Evolutionary conservation across 2,329 filamentous ascomycete species (phyloP).

Genomic region (Hypoxylon sp.): DNA sequence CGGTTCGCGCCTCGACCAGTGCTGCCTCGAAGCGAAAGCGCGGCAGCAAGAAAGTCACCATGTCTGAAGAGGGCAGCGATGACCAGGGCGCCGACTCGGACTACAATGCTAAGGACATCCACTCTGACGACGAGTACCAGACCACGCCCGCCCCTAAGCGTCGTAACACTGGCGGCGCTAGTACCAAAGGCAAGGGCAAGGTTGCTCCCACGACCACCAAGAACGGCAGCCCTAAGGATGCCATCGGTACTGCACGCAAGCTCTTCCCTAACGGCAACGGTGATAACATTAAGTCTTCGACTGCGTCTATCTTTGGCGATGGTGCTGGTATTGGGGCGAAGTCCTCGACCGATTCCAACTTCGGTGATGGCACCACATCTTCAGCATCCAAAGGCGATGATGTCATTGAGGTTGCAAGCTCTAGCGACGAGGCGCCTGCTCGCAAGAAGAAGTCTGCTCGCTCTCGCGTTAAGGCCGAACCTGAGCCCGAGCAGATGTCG

Average conservation of each 20-base stretch:
- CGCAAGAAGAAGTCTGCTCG: slow-evolving; percentile 50
- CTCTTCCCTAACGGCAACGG: slow-evolving; percentile 38
- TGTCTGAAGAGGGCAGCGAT: slow-evolving; percentile 44
- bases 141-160: slow-evolving; percentile 37
- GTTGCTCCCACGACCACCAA: slow-evolving; percentile 46
- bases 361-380: neutral
- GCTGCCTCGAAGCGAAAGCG: slow-evolving; percentile 40
- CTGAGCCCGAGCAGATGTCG: neutral
- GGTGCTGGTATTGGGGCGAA: slow-evolving; percentile 7
- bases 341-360: neutral
- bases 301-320: slow-evolving; percentile 1
- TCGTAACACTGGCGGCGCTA: slow-evolving; percentile 24
- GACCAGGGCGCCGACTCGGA: slow-evolving; percentile 49
- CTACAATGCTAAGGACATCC: slow-evolving; percentile 53
- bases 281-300: neutral
- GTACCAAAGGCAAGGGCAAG: slow-evolving; percentile 4
- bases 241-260: slow-evolving; percentile 11
- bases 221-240: slow-evolving; percentile 1
- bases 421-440: slow-evolving; percentile 55
- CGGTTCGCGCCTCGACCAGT: slow-evolving; percentile 8
- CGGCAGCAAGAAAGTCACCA: slow-evolving; percentile 12
- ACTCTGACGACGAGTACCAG: slow-evolving; percentile 26
- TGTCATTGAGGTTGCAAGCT: slow-evolving; percentile 53
- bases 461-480: slow-evolving; percentile 36
- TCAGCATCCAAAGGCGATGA: slow-evolving; percentile 42